phyloP scores from a whole-genome alignment of 495 filamentous ascomycete species.

The Lindgomyces ingoldianus region DNA sequence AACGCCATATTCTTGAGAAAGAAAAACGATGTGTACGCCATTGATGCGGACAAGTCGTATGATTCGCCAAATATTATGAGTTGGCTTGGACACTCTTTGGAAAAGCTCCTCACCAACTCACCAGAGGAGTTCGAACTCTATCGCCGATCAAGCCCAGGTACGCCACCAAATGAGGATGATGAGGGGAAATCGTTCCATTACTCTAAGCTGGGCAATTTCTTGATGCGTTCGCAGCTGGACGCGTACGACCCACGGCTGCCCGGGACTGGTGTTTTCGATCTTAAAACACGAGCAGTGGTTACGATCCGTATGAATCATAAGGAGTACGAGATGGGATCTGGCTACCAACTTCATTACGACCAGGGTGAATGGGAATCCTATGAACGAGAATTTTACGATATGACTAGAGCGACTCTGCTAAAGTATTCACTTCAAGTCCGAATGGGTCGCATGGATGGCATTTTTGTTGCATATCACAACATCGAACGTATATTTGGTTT shows the following conservation, averaged over 20 bases:
- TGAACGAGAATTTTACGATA: constrained; percentile 94
- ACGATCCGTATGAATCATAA: constrained; percentile 81
- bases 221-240: constrained; percentile 95
- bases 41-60: constrained; percentile 94
- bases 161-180: constrained; percentile 62
- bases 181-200: constrained; percentile 71
- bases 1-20: constrained; percentile 81
- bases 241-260: constrained; percentile 84
- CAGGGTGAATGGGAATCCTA: constrained; percentile 83
- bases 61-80: constrained; percentile 82
- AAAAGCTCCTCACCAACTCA: constrained; percentile 86
- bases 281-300: constrained; percentile 92
- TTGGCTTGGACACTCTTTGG: constrained; percentile 91
- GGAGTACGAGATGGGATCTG: constrained; percentile 71
- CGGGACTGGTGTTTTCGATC: constrained; percentile 92
- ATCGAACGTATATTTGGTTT: constrained; percentile 95
- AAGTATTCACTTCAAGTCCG: constrained; percentile 97
- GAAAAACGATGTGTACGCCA: constrained; percentile 86
- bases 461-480: constrained; percentile 98
- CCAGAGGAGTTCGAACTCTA: constrained; percentile 84
- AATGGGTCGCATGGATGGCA: constrained; percentile 97
- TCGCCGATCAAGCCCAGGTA: constrained; percentile 62
- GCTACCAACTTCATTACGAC: constrained; percentile 79
- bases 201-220: constrained; percentile 80
- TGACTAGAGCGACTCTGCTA: constrained; percentile 91